These are phyloP conservation scores for Fusarium austroafricanum DNA, from an alignment of 2,329 filamentous ascomycete genomes.

Conservation along the genomic window DNA sequence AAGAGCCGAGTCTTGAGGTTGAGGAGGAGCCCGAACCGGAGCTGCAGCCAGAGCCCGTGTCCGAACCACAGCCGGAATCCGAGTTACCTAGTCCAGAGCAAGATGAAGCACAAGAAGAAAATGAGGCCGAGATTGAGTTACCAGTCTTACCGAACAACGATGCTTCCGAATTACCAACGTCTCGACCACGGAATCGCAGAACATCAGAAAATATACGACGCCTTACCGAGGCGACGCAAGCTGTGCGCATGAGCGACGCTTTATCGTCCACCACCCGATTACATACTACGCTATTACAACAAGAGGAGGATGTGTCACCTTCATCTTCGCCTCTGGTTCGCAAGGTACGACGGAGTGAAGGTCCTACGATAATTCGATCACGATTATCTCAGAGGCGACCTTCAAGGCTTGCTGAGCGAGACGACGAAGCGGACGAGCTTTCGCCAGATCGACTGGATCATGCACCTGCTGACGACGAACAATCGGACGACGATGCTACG, in stretches of 20 bases:
- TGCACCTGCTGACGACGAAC: slow-evolving; percentile 18
- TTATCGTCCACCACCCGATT: slow-evolving; percentile 58
- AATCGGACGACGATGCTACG: slow-evolving; percentile 10
- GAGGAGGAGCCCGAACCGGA: slow-evolving; percentile 6
- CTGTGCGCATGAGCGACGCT: slow-evolving; percentile 51
- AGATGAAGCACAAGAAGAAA: slow-evolving; percentile 4
- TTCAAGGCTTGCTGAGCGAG: slow-evolving; percentile 31
- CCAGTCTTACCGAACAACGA: slow-evolving; percentile 36
- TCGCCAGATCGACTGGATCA: slow-evolving; percentile 47
- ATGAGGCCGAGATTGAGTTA: slow-evolving; percentile 35
- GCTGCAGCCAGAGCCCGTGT: not conserved
- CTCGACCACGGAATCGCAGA: slow-evolving; percentile 18
- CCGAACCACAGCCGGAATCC: not conserved
- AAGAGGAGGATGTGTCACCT: slow-evolving; percentile 46
- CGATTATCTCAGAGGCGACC: slow-evolving; percentile 42
- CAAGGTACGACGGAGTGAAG: slow-evolving; percentile 55
- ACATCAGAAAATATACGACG: slow-evolving; percentile 55
- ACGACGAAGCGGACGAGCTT: slow-evolving; percentile 49
- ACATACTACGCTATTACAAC: slow-evolving; percentile 53
- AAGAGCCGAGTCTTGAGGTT: not conserved
- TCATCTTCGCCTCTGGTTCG: slow-evolving; percentile 58
- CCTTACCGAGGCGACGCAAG: slow-evolving; percentile 62
- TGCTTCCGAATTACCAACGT: slow-evolving; percentile 18
- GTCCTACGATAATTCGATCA: slow-evolving; percentile 48
- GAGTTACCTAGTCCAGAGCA: slow-evolving; percentile 26